phyloP scores from a whole-genome alignment of 805 yeast genomes.

The Metschnikowia lachancei region DNA sequence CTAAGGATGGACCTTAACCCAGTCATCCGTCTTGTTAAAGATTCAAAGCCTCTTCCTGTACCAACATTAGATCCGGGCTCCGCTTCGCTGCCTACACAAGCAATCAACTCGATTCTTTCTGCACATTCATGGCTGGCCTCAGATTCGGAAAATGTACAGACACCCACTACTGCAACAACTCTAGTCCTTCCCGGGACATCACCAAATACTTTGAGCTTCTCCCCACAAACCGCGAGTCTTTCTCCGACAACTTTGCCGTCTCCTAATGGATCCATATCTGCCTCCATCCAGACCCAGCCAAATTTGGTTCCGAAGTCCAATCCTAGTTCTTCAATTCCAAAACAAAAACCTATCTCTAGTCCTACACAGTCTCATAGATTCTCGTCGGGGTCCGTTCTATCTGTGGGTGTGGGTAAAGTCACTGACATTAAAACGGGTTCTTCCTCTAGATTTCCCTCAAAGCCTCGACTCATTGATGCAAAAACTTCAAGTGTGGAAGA shows the following conservation, averaged over 20 bases:
- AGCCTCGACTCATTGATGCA: conserved; percentile 19
- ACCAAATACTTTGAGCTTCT: not conserved
- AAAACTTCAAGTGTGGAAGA: conserved; percentile 10
- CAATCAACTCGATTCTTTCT: conserved; percentile 15
- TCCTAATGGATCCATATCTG: conserved; percentile 1
- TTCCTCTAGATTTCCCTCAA: conserved; percentile 11
- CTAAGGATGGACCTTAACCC: conserved; percentile 66
- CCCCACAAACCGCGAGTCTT: conserved; percentile 1
- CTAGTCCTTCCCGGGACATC: conserved; percentile 7
- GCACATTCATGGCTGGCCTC: conserved; percentile 17
- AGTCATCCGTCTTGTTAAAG: conserved; percentile 58
- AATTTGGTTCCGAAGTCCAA: conserved; percentile 1
- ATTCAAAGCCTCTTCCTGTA: conserved; percentile 65
- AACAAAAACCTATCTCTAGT: conserved; percentile 11
- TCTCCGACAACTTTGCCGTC: conserved; percentile 1
- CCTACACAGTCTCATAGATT: conserved; percentile 32
- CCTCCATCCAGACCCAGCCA: not conserved
- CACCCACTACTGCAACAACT: conserved; percentile 11
- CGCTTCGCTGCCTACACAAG: conserved; percentile 30
- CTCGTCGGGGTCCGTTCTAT: conserved; percentile 37
- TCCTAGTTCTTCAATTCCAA: conserved; percentile 5
- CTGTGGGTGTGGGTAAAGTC: conserved; percentile 44
- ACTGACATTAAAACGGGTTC: conserved; percentile 18
- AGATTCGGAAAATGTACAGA: conserved; percentile 11
- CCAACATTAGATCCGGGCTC: conserved; percentile 50